phyloP scores from a whole-genome alignment of 1,284 basidiomycete genomes.

The Trametes polyzona region DNA sequence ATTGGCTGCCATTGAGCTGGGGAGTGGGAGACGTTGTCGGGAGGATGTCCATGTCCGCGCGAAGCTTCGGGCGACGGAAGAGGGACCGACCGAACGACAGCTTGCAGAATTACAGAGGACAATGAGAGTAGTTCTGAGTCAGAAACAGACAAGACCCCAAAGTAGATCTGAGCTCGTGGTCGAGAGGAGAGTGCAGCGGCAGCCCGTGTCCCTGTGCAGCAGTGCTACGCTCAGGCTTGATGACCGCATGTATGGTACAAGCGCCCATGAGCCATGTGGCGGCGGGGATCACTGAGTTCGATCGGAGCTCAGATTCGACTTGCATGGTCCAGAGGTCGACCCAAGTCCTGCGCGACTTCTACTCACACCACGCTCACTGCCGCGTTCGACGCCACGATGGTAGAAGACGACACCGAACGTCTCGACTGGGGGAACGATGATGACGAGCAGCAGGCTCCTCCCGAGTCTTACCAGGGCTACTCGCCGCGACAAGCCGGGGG shows the following conservation, averaged over 20 bases:
- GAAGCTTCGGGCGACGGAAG: constrained; percentile 44
- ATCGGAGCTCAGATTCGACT: neutral
- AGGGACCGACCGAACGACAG: constrained; percentile 41
- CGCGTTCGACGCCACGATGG: constrained; percentile 43
- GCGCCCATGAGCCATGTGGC: neutral
- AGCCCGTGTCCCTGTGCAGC: neutral
- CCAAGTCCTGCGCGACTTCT: constrained; percentile 9
- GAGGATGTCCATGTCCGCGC: constrained; percentile 61
- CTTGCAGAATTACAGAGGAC: constrained; percentile 22
- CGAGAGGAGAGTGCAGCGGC: neutral
- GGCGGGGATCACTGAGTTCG: constrained; percentile 5
- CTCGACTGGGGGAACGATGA: constrained; percentile 81
- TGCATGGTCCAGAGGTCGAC: constrained; percentile 9
- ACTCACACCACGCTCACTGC: neutral
- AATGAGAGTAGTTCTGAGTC: neutral
- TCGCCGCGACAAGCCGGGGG: constrained; percentile 17
- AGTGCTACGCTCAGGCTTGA: neutral
- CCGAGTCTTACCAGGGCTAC: constrained; percentile 28
- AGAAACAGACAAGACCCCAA: neutral
- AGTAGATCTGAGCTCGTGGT: neutral
- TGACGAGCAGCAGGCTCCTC: constrained; percentile 47
- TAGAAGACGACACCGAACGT: constrained; percentile 65
- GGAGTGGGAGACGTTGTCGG: constrained; percentile 51
- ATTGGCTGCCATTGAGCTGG: constrained; percentile 37
- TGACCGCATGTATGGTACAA: constrained; percentile 6